Percentiles rank a stretch among this genome's conserved stretches.
These are phyloP conservation scores for Cystofilobasidium capitatum DNA, from an alignment of 768 basidiomycete species.

Conservation along the genomic window DNA sequence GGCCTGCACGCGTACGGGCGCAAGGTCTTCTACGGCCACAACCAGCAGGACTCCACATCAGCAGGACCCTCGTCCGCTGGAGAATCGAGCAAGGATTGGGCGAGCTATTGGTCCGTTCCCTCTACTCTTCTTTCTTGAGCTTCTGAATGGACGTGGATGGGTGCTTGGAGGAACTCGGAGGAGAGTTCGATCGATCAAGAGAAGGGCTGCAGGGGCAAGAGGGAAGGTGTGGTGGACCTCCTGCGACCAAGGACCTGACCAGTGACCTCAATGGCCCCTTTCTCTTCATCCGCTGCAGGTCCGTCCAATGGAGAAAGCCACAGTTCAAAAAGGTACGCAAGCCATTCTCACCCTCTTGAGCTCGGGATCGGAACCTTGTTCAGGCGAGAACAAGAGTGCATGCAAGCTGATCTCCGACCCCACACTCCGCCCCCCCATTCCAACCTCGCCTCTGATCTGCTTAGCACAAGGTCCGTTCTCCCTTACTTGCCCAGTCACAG, in stretches of 20 bases:
- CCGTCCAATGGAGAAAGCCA: slow-evolving; percentile 14
- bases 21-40: slow-evolving; percentile 20
- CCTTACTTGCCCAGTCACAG: not conserved
- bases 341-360: not conserved
- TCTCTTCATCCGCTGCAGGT: not conserved
- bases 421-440: not conserved
- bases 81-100: not conserved
- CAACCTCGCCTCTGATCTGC: not conserved
- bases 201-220: too few relatives aligned
- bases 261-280: not conserved
- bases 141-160: too few relatives aligned
- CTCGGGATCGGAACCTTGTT: too few relatives aligned
- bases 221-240: too few relatives aligned
- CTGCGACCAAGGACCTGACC: not conserved
- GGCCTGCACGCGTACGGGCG: not conserved
- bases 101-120: slow-evolving; percentile 12
- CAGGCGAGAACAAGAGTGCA: too few relatives aligned
- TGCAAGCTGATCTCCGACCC: too few relatives aligned
- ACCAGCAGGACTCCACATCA: not conserved
- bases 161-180: too few relatives aligned
- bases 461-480: slow-evolving; percentile 18
- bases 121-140: not conserved
- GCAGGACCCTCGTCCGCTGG: too few relatives aligned
- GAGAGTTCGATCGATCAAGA: too few relatives aligned
- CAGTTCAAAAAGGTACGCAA: slow-evolving; percentile 21